These are phyloP conservation scores for Rubroboletus satanas DNA, from an alignment of 768 basidiomycete species.

Conservation along the genomic window DNA sequence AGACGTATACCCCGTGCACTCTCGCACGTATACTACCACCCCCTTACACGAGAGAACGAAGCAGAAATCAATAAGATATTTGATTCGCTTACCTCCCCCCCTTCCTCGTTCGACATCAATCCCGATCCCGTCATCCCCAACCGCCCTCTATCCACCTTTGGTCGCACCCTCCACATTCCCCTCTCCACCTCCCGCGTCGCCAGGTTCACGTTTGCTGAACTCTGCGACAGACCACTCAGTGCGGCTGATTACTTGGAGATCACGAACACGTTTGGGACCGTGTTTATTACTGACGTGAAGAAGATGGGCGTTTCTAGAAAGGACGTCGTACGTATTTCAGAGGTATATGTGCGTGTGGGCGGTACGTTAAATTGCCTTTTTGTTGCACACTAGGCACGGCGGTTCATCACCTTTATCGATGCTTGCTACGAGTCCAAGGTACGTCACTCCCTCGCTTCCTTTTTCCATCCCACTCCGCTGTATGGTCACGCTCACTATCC, in stretches of 20 bases:
- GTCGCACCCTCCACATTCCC: slow-evolving; percentile 74
- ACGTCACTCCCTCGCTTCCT: slow-evolving; percentile 5
- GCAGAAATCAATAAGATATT: slow-evolving; percentile 85
- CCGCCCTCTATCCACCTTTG: slow-evolving; percentile 82
- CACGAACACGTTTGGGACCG: slow-evolving; percentile 79
- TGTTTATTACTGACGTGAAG: slow-evolving; percentile 85
- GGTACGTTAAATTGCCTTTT: not conserved
- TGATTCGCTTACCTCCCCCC: slow-evolving; percentile 53
- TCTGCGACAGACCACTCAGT: slow-evolving; percentile 86
- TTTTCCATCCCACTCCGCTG: not conserved
- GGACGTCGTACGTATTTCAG: slow-evolving; percentile 58
- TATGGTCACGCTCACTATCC: slow-evolving; percentile 43
- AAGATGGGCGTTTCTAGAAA: slow-evolving; percentile 85
- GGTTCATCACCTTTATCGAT: slow-evolving; percentile 98
- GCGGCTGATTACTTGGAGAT: slow-evolving; percentile 97
- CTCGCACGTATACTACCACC: slow-evolving; percentile 91
- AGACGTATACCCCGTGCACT: slow-evolving; percentile 88
- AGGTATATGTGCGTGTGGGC: not conserved
- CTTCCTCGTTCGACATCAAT: slow-evolving; percentile 34
- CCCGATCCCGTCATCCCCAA: slow-evolving; percentile 52
- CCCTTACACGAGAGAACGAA: slow-evolving; percentile 60
- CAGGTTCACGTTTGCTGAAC: slow-evolving; percentile 77
- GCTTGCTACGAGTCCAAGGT: slow-evolving; percentile 93
- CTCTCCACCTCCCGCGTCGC: slow-evolving; percentile 79
- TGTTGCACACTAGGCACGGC: slow-evolving; percentile 55